Conservation (phyloP, 805 yeast species). For the Metschnikowia bowlesiae region DNA sequence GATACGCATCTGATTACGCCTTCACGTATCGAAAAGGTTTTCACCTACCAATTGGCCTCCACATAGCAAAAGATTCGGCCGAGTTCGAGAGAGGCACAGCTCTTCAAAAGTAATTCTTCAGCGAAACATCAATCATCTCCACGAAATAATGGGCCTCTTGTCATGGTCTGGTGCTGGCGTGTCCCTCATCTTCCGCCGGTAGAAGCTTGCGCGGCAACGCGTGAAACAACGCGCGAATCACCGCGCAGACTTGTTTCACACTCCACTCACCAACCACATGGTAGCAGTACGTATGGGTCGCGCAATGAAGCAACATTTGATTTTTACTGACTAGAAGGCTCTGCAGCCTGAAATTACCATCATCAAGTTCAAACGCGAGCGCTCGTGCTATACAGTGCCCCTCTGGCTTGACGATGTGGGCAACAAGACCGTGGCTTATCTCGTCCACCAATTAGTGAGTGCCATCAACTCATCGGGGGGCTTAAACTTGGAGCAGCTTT, state of each 20-base stretch:
- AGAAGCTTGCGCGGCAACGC: too few relatives aligned
- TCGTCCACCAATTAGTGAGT: slow-evolving; percentile 25
- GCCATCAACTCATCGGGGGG: slow-evolving; percentile 51
- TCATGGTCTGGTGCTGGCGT: too few relatives aligned
- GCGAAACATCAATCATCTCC: too few relatives aligned
- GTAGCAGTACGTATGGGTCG: not conserved
- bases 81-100: too few relatives aligned
- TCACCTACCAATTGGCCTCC: too few relatives aligned
- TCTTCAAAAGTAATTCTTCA: too few relatives aligned
- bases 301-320: too few relatives aligned
- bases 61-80: too few relatives aligned
- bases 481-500: slow-evolving; percentile 22
- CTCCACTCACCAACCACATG: not conserved
- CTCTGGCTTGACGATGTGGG: slow-evolving; percentile 18
- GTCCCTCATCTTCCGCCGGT: too few relatives aligned
- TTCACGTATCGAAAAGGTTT: too few relatives aligned
- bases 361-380: slow-evolving; percentile 33
- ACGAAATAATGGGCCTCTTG: too few relatives aligned
- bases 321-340: slow-evolving; percentile 15
- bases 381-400: slow-evolving; percentile 29
- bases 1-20: too few relatives aligned
- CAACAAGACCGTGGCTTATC: slow-evolving; percentile 16
- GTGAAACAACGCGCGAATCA: not conserved
- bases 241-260: not conserved
- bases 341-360: slow-evolving; percentile 24